These are phyloP conservation scores for Gentiana dahurica DNA, from an alignment of 257 asterid genomes.

Conservation along the genomic window DNA sequence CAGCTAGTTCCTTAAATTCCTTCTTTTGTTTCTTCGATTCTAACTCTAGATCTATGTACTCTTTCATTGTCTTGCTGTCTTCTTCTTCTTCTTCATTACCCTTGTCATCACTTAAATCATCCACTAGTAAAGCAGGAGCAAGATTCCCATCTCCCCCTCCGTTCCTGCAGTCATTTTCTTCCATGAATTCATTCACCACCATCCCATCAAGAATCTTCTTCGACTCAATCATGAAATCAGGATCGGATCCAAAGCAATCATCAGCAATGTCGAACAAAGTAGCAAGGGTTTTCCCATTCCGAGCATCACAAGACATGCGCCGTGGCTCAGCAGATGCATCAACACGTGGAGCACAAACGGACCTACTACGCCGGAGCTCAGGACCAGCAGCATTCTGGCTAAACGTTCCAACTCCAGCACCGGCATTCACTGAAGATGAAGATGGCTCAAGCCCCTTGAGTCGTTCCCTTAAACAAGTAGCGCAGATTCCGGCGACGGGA, in stretches of 20 bases:
- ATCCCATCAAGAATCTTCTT: constrained; percentile 32
- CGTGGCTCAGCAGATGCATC: constrained; percentile 60
- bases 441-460: constrained; percentile 53
- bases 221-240: constrained; percentile 13
- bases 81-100: constrained; percentile 38
- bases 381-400: constrained; percentile 1
- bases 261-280: constrained; percentile 55
- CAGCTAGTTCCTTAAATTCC: constrained; percentile 57
- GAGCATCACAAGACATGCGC: constrained; percentile 77
- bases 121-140: constrained; percentile 15
- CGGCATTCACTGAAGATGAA: constrained; percentile 9
- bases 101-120: constrained; percentile 11
- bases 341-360: constrained; percentile 34
- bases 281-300: constrained; percentile 50
- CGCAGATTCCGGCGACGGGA: constrained; percentile 77
- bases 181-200: constrained; percentile 3
- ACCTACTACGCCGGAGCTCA: constrained; percentile 73
- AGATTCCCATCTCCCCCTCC: constrained; percentile 29
- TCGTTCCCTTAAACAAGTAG: constrained; percentile 92
- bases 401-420: not conserved
- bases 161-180: constrained; percentile 9
- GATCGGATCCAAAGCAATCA: constrained; percentile 29
- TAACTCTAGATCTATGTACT: constrained; percentile 76
- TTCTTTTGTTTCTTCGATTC: constrained; percentile 41
- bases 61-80: constrained; percentile 85